These are phyloP conservation scores for Melanomma pulvis-pyrius DNA, from an alignment of 495 filamentous ascomycete genomes.

Conservation along the genomic window DNA sequence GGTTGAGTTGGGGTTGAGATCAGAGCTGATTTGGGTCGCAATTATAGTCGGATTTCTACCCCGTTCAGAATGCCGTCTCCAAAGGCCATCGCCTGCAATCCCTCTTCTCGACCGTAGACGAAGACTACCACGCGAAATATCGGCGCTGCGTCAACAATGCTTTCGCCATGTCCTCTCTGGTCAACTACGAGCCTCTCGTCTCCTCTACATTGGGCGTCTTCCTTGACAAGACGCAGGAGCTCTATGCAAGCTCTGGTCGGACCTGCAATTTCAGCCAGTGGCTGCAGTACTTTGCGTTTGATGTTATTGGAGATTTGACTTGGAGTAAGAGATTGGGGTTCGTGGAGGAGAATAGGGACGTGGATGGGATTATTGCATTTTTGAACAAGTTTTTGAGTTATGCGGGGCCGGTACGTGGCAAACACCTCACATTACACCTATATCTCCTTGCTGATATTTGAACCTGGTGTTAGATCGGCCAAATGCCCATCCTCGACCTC, in stretches of 20 bases:
- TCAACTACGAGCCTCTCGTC: constrained; percentile 75
- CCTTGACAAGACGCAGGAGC: constrained; percentile 60
- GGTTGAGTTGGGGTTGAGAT: not conserved
- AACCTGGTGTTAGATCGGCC: constrained; percentile 44
- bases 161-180: constrained; percentile 72
- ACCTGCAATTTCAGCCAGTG: constrained; percentile 69
- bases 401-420: constrained; percentile 45
- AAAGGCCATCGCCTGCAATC: constrained; percentile 67
- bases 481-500: constrained; percentile 57
- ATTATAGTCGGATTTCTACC: constrained; percentile 68
- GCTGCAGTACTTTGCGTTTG: constrained; percentile 80
- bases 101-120: constrained; percentile 78
- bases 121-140: constrained; percentile 72
- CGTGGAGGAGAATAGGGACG: constrained; percentile 47
- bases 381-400: constrained; percentile 53
- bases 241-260: constrained; percentile 57
- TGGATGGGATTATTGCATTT: constrained; percentile 48
- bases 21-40: not conserved
- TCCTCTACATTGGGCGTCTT: constrained; percentile 66
- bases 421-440: not conserved
- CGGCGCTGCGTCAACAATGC: constrained; percentile 69
- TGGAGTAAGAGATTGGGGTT: constrained; percentile 49
- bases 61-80: constrained; percentile 66
- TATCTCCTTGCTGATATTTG: not conserved
- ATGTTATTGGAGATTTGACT: constrained; percentile 63